A percentile compares a stretch with the other conserved stretches of the same genome.
These are phyloP conservation scores for Diversispora eburnea DNA, from an alignment of 192 early-diverging fungal genomes.

Conservation along the genomic window DNA sequence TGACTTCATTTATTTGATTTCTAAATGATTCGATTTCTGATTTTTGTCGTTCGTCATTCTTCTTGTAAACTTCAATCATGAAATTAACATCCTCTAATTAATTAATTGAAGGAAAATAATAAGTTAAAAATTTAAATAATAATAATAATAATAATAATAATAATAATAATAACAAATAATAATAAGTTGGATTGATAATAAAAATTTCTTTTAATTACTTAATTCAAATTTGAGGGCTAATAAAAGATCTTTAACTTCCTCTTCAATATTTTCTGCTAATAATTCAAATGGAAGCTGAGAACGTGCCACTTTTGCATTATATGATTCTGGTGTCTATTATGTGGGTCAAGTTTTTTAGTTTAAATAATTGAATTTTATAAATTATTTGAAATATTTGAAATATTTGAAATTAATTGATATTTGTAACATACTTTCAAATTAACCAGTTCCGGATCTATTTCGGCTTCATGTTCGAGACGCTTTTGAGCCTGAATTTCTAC, in stretches of 20 bases:
- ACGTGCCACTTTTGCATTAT: conserved; percentile 1
- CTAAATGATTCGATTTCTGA: too few species aligned
- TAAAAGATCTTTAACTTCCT: conserved; percentile 12
- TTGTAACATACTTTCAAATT: background rate
- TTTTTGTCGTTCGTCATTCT: too few species aligned
- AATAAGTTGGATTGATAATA: too few species aligned
- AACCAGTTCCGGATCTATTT: conserved; percentile 8
- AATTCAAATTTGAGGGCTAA: conserved; percentile 13
- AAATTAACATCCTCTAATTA: too few species aligned
- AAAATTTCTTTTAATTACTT: background rate
- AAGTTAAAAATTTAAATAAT: too few species aligned
- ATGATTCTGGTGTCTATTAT: conserved; percentile 21
- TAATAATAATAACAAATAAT: too few species aligned
- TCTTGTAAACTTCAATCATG: too few species aligned
- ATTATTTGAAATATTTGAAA: background rate
- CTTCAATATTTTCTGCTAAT: conserved; percentile 22
- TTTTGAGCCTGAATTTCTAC: background rate
- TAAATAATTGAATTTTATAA: background rate
- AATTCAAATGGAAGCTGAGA: conserved; percentile 19
- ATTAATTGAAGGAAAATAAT: too few species aligned
- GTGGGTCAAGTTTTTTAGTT: background rate
- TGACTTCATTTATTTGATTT: too few species aligned
- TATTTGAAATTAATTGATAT: background rate
- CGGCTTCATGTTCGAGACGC: background rate
- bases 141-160: too few species aligned